A percentile compares a stretch with the other conserved stretches of the same genome.
These are phyloP conservation scores for Meira nashicola DNA, from an alignment of 1,284 basidiomycete species.

Conservation along the genomic window DNA sequence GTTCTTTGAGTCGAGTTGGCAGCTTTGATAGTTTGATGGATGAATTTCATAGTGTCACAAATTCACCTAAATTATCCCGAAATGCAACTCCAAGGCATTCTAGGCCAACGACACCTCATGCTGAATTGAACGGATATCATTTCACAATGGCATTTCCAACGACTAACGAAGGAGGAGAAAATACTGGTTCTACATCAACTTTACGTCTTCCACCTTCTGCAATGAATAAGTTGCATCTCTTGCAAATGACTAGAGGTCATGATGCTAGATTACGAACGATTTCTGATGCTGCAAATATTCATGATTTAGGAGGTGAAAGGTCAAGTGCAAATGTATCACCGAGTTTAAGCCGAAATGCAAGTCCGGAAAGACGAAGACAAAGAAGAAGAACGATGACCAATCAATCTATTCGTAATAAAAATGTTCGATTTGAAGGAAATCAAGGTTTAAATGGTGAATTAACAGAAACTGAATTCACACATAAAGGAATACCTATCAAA, in stretches of 20 bases:
- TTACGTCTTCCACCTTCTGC: conserved; percentile 34
- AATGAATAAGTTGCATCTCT: conserved; percentile 27
- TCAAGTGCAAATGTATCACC: conserved; percentile 1
- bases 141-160: background rate
- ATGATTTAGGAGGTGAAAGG: background rate
- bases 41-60: conserved; percentile 36
- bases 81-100: conserved; percentile 24
- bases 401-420: background rate
- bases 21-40: conserved; percentile 47
- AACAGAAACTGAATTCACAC: background rate
- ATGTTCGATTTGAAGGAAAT: conserved; percentile 9
- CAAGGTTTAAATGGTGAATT: too few species aligned
- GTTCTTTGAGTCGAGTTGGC: conserved; percentile 21
- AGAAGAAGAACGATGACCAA: background rate
- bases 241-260: conserved; percentile 37
- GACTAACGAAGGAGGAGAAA: background rate
- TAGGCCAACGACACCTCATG: conserved; percentile 10
- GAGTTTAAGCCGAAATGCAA: background rate
- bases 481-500: conserved; percentile 9
- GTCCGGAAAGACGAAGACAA: background rate
- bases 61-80: conserved; percentile 30
- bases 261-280: background rate
- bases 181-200: background rate
- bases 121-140: background rate
- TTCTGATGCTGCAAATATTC: background rate